Percentiles rank a stretch among this genome's conserved stretches.
phyloP scores from a whole-genome alignment of 2,329 filamentous ascomycete genomes.

The Nothopassalora personata region DNA sequence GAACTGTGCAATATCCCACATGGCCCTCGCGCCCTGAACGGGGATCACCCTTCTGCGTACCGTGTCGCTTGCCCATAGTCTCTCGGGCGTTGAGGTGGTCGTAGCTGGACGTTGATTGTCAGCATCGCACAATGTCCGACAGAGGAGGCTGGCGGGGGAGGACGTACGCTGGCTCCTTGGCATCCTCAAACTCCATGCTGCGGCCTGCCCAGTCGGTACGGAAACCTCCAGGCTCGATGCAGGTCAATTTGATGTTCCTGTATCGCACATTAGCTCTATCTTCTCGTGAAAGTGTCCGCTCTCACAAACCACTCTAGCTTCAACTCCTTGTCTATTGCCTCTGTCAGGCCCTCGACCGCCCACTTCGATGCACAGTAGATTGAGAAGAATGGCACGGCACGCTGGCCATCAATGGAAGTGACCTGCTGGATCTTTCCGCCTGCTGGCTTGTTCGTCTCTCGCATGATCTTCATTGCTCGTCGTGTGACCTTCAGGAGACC shows the following conservation, averaged over 20 bases:
- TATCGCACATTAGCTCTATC: not conserved
- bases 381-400: conserved; percentile 38
- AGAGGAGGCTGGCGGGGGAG: not conserved
- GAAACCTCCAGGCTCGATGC: conserved; percentile 45
- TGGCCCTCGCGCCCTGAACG: conserved; percentile 34
- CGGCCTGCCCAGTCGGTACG: conserved; percentile 44
- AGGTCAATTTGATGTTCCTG: conserved; percentile 40
- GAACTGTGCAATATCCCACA: conserved; percentile 52
- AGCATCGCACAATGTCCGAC: not conserved
- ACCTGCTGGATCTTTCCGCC: conserved; percentile 54
- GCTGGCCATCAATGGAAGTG: conserved; percentile 49
- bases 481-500: conserved; percentile 52
- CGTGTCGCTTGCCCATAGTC: conserved; percentile 38
- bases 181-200: conserved; percentile 44
- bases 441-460: conserved; percentile 38
- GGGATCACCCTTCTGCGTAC: conserved; percentile 49
- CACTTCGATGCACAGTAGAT: conserved; percentile 43
- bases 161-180: conserved; percentile 32
- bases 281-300: not conserved
- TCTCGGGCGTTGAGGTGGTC: conserved; percentile 45
- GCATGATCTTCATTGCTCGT: conserved; percentile 41
- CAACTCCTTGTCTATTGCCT: conserved; percentile 38
- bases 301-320: conserved; percentile 40
- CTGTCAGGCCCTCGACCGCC: conserved; percentile 47
- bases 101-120: conserved; percentile 27